phyloP scores from a whole-genome alignment of 2,329 filamentous ascomycete species.

The Penicillium sp. region DNA sequence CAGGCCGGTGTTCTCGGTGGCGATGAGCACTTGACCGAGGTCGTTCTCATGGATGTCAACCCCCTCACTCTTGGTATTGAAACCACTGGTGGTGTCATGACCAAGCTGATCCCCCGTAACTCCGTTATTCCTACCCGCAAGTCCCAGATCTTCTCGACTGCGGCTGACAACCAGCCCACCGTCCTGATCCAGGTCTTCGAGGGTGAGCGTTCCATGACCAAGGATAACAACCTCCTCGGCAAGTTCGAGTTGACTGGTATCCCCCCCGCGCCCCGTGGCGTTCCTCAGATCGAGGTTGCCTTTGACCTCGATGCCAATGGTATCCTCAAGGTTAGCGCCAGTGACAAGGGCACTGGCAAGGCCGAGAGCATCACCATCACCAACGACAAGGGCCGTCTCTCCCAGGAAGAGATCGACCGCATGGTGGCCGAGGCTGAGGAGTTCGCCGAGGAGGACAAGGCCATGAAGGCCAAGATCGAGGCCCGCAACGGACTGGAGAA shows the following conservation, averaged over 20 bases:
- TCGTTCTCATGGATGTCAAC: slow-evolving; percentile 98
- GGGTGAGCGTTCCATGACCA: slow-evolving; percentile 91
- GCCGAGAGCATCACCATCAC: slow-evolving; percentile 97
- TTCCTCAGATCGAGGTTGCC: slow-evolving; percentile 97
- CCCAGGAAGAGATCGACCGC: slow-evolving; percentile 96
- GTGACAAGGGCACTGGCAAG: slow-evolving; percentile 98
- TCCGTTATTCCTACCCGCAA: slow-evolving; percentile 95
- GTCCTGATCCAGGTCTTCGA: slow-evolving; percentile 96
- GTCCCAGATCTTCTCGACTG: slow-evolving; percentile 97
- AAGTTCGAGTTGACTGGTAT: slow-evolving; percentile 99
- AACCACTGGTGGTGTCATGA: slow-evolving; percentile 97
- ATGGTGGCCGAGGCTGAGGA: slow-evolving; percentile 99
- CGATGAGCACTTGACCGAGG: slow-evolving; percentile 76
- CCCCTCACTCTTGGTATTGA: slow-evolving; percentile 95
- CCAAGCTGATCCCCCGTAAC: slow-evolving; percentile 92
- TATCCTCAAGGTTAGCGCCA: slow-evolving; percentile 94
- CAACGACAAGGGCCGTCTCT: slow-evolving; percentile 98
- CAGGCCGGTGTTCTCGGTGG: slow-evolving; percentile 95
- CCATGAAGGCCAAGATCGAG: slow-evolving; percentile 94
- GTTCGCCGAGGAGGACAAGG: slow-evolving; percentile 99
- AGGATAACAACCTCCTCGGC: slow-evolving; percentile 96
- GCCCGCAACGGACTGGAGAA: slow-evolving; percentile 97
- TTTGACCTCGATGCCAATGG: slow-evolving; percentile 99
- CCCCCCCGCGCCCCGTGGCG: slow-evolving; percentile 90
- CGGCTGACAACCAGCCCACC: slow-evolving; percentile 94